phyloP scores from a whole-genome alignment of 2,329 filamentous ascomycete species.

The Diaporthe citri region DNA sequence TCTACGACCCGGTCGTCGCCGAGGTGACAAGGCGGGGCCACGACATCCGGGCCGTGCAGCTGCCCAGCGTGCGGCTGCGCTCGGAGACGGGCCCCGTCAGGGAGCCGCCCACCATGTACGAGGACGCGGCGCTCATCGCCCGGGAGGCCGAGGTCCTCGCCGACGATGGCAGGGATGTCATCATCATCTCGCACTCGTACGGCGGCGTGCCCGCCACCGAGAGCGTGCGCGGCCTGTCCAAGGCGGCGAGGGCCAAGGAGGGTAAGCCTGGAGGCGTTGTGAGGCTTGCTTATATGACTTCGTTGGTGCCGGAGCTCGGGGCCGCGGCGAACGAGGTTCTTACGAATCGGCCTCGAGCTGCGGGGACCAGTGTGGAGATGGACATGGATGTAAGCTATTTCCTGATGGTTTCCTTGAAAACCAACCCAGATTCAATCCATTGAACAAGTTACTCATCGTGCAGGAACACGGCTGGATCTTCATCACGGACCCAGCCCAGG shows the following conservation, averaged over 20 bases:
- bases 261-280: slow-evolving; percentile 34
- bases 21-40: neutral
- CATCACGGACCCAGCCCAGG: neutral
- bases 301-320: neutral
- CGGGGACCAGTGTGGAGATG: neutral
- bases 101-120: slow-evolving; percentile 44
- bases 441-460: neutral
- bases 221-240: slow-evolving; percentile 19
- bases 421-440: neutral
- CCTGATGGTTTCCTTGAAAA: no score
- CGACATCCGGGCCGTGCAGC: neutral
- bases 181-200: slow-evolving; percentile 39
- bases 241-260: neutral
- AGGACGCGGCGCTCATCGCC: slow-evolving; percentile 49
- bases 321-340: neutral
- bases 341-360: neutral
- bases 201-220: slow-evolving; percentile 28
- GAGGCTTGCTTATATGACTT: slow-evolving; percentile 26
- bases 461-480: neutral
- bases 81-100: neutral
- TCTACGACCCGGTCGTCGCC: neutral
- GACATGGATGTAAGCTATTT: neutral
- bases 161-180: slow-evolving; percentile 42
- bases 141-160: slow-evolving; percentile 49
- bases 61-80: neutral